These are phyloP conservation scores for Cytospora paraplurivora DNA, from an alignment of 2,329 filamentous ascomycete species.

Conservation along the genomic window DNA sequence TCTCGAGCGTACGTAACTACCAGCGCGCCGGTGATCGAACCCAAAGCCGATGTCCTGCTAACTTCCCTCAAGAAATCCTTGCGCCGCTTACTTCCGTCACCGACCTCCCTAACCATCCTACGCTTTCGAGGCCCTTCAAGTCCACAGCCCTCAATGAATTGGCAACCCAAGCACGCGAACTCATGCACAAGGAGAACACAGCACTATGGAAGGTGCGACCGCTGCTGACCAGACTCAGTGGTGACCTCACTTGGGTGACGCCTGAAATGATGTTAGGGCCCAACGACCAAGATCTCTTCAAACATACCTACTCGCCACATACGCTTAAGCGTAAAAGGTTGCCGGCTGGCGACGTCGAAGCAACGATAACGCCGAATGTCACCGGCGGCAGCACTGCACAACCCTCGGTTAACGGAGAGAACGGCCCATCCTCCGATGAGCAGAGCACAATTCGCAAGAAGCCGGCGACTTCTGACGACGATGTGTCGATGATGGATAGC, in stretches of 20 bases:
- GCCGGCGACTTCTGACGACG: conserved; percentile 24
- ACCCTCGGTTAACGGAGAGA: conserved; percentile 29
- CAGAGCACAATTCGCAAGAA: background rate
- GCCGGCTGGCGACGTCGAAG: conserved; percentile 15
- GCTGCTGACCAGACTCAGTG: conserved; percentile 71
- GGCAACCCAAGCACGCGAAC: conserved; percentile 66
- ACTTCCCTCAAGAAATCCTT: conserved; percentile 60
- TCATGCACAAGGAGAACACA: conserved; percentile 74
- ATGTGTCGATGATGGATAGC: conserved; percentile 33
- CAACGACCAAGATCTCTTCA: conserved; percentile 58
- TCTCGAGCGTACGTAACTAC: conserved; percentile 63
- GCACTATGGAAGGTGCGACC: conserved; percentile 75
- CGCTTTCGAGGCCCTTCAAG: conserved; percentile 72
- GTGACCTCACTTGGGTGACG: conserved; percentile 71
- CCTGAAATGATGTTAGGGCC: conserved; percentile 60
- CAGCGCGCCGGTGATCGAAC: background rate
- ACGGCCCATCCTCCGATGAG: background rate
- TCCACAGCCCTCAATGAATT: conserved; percentile 74
- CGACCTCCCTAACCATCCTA: conserved; percentile 73
- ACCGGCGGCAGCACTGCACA: conserved; percentile 15
- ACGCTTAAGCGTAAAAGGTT: conserved; percentile 34
- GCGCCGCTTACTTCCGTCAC: conserved; percentile 74
- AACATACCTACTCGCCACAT: conserved; percentile 47
- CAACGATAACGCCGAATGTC: conserved; percentile 23
- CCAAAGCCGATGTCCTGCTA: conserved; percentile 32